Conservation (phyloP, 257 asterid genomes). For the Capsicum rhomboideum region DNA sequence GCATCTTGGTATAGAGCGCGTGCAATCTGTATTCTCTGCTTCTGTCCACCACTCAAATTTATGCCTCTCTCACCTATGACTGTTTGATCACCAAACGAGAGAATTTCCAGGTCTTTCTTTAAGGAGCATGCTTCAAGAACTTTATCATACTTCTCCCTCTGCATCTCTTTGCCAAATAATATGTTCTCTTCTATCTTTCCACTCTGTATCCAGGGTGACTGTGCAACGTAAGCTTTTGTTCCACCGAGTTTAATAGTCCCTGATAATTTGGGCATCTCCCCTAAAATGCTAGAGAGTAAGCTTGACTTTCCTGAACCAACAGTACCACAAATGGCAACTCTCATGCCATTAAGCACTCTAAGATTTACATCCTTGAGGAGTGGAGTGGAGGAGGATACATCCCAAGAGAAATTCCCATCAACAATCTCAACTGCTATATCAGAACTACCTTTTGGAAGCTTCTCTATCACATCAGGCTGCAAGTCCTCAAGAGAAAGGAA, state of each 20-base stretch:
- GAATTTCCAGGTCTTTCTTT: constrained; percentile 72
- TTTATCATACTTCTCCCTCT: constrained; percentile 41
- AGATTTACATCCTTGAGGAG: constrained; percentile 52
- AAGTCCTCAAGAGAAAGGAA: constrained; percentile 83
- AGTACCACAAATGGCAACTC: constrained; percentile 87
- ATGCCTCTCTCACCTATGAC: constrained; percentile 90
- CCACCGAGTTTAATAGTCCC: constrained; percentile 53
- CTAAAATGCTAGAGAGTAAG: constrained; percentile 64
- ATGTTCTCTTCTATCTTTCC: constrained; percentile 83
- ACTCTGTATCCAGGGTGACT: constrained; percentile 89
- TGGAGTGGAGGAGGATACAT: constrained; percentile 36
- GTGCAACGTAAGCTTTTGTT: constrained; percentile 71
- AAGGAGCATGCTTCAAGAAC: constrained; percentile 72
- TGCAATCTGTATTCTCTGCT: constrained; percentile 87
- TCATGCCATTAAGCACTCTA: constrained; percentile 52
- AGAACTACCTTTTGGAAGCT: constrained; percentile 41
- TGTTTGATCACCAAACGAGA: constrained; percentile 77
- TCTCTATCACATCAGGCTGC: constrained; percentile 43
- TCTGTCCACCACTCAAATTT: constrained; percentile 90
- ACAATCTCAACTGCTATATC: constrained; percentile 49
- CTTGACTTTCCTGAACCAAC: constrained; percentile 97
- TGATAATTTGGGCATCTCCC: constrained; percentile 72
- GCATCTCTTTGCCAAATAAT: constrained; percentile 77
- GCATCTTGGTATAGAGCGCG: constrained; percentile 85
- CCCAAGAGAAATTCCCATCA: constrained; percentile 73